These are phyloP conservation scores for Phytophthora cactorum DNA, from an alignment of 352 stramenopile genomes.

Conservation along the genomic window DNA sequence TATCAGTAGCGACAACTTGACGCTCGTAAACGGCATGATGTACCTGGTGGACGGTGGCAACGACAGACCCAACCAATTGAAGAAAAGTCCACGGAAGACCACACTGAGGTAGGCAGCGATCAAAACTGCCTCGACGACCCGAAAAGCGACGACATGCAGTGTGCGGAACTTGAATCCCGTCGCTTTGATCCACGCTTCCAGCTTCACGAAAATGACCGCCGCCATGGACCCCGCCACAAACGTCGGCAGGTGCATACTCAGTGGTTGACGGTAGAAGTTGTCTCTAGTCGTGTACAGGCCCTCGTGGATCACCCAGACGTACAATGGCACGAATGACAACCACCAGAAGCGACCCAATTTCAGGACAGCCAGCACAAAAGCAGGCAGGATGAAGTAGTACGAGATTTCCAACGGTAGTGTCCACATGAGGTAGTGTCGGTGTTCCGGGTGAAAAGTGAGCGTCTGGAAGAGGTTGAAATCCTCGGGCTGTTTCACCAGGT, in stretches of 20 bases:
- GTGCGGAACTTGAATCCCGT: not conserved
- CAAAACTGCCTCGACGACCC: not conserved
- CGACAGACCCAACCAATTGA: constrained; percentile 7
- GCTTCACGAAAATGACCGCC: not conserved
- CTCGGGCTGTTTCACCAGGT: not conserved
- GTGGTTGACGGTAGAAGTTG: constrained; percentile 1
- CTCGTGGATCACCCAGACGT: constrained; percentile 22
- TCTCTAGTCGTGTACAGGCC: not conserved
- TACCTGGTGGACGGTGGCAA: not conserved
- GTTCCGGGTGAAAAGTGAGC: not conserved
- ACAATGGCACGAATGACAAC: constrained; percentile 1
- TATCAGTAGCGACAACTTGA: constrained; percentile 4
- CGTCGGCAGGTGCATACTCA: constrained; percentile 4
- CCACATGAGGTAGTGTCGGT: constrained; percentile 50
- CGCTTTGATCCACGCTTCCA: not conserved
- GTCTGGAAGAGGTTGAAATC: not conserved
- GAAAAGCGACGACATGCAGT: not conserved
- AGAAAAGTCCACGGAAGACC: not conserved
- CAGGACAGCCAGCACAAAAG: constrained; percentile 25
- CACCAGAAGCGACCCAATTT: constrained; percentile 6
- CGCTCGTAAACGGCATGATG: no score
- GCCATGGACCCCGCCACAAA: constrained; percentile 15
- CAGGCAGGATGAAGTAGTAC: constrained; percentile 48
- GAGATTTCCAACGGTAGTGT: constrained; percentile 48
- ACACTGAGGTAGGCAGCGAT: not conserved